Conservation (phyloP, 1,284 basidiomycete species). For the Takashimella koratensis region DNA sequence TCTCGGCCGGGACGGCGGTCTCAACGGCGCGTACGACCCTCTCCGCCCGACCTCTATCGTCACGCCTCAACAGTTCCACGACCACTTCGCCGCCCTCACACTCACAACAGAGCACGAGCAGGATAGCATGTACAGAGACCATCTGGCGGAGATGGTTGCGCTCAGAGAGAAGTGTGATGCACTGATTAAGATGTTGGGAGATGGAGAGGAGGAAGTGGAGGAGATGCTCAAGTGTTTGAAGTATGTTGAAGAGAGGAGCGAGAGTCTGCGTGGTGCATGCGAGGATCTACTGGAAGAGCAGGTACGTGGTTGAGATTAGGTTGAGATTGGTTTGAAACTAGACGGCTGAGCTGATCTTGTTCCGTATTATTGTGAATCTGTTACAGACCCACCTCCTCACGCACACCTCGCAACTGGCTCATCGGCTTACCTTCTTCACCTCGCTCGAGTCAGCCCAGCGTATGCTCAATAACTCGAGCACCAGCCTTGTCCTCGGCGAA, state of each 20-base stretch:
- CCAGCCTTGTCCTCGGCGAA: constrained; percentile 77
- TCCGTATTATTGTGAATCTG: too few species aligned
- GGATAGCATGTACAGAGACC: constrained; percentile 80
- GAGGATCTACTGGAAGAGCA: constrained; percentile 81
- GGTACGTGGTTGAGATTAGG: constrained; percentile 52
- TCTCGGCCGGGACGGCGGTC: constrained; percentile 26
- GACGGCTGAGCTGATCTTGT: too few species aligned
- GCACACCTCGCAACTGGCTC: constrained; percentile 70
- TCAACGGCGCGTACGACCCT: constrained; percentile 21
- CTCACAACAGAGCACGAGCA: constrained; percentile 83
- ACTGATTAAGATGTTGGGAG: constrained; percentile 64
- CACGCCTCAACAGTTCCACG: constrained; percentile 89
- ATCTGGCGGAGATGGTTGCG: constrained; percentile 67
- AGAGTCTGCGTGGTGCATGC: constrained; percentile 82
- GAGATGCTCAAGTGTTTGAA: constrained; percentile 77
- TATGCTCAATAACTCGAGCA: constrained; percentile 87
- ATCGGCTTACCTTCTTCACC: constrained; percentile 81
- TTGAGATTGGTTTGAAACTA: not conserved
- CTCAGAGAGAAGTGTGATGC: constrained; percentile 71
- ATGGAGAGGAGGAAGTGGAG: constrained; percentile 67
- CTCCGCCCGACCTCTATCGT: constrained; percentile 58
- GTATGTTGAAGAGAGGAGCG: constrained; percentile 81
- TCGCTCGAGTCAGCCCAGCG: constrained; percentile 83
- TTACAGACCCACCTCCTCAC: constrained; percentile 62
- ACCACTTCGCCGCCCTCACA: constrained; percentile 85